Evolutionary conservation across 257 asterid genomes (phyloP), one percentile per base, ranked within the genome.

Genomic region (Prunella vulgaris): DNA sequence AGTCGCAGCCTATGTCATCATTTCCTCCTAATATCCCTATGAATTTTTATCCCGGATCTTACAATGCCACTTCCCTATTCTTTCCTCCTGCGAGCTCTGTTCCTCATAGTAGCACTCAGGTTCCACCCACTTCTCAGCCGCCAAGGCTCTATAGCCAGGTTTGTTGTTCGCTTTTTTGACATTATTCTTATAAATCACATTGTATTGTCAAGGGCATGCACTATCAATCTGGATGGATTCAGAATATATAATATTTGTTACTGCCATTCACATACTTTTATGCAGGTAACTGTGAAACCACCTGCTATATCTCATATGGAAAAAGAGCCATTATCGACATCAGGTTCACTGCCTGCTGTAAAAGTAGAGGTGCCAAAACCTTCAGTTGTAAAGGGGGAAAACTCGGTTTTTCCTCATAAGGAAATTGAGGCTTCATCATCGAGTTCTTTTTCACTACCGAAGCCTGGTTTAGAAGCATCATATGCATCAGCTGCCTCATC

Each of bases 261-360:
- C 60, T 53, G 52, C 59, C 9, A 63, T 25, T 74, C 4, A 5
- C 30, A 25, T 44, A 18, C 21, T 60, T 73, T 64, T 67, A 60
- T 72, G 72, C 87, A 84, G 92, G 92, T 84, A 62, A 85, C 92
- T 5, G 89, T 91, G 77, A 91, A 84, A 77, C 81, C 93, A 30
- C 83, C 88, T 54, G 72, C 66, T 80, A 77, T 57, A 58, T 76
- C 83, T 25, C 88, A 81, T 56, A 73, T 75, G 57, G 93, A 75
- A 66, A 90, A 79, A 74, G 95, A 84, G 44, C 44, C 78, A 28
- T 32, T 64, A 56, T 75, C 84, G 20, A 60, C 81, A 32, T 74
- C 76, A 51, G 82, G 80, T 79, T 79, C 85, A 61, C 58, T 78
- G 54, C 69, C 80, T 51, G 78, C 74, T 74, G 74, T 78, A 27